Evolutionary conservation across 768 basidiomycete species (phyloP).

Genomic region (Hygrophorus pudorinus): DNA sequence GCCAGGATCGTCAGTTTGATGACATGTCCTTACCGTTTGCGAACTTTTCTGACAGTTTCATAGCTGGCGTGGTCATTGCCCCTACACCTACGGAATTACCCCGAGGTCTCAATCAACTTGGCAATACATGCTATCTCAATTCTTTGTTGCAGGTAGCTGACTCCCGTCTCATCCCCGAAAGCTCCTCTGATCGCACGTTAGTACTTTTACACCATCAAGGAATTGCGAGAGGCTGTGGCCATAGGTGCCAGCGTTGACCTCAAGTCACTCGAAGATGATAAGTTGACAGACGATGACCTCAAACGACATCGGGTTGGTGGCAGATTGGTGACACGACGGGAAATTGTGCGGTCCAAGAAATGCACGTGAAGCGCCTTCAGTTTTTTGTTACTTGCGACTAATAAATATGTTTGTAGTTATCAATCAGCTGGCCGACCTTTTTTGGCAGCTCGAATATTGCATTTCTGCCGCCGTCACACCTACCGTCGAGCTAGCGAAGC

Average conservation of each 20-base stretch:
- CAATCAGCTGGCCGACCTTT: slow-evolving; percentile 67
- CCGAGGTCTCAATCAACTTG: slow-evolving; percentile 79
- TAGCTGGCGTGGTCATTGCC: slow-evolving; percentile 56
- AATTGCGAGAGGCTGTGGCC: slow-evolving; percentile 67
- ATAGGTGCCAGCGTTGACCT: slow-evolving; percentile 44
- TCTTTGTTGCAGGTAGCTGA: slow-evolving; percentile 56
- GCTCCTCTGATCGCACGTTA: slow-evolving; percentile 18
- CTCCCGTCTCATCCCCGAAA: neutral
- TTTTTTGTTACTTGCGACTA: slow-evolving; percentile 1
- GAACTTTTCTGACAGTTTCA: neutral
- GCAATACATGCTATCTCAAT: slow-evolving; percentile 84
- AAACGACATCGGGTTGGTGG: slow-evolving; percentile 84
- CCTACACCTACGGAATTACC: slow-evolving; percentile 59
- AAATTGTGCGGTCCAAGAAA: slow-evolving; percentile 76
- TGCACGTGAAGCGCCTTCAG: slow-evolving; percentile 40
- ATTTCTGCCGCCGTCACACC: slow-evolving; percentile 67
- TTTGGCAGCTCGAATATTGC: slow-evolving; percentile 63
- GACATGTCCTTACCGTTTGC: neutral
- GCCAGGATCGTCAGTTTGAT: slow-evolving; percentile 62
- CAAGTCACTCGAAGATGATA: slow-evolving; percentile 56
- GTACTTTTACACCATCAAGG: slow-evolving; percentile 96
- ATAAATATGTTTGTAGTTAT: slow-evolving; percentile 47
- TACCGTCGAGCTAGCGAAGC: slow-evolving; percentile 77
- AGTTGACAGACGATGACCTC: slow-evolving; percentile 70
- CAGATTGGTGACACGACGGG: slow-evolving; percentile 66